phyloP scores from a whole-genome alignment of 2,329 filamentous ascomycete species.

The Arthrobotrys conoides region DNA sequence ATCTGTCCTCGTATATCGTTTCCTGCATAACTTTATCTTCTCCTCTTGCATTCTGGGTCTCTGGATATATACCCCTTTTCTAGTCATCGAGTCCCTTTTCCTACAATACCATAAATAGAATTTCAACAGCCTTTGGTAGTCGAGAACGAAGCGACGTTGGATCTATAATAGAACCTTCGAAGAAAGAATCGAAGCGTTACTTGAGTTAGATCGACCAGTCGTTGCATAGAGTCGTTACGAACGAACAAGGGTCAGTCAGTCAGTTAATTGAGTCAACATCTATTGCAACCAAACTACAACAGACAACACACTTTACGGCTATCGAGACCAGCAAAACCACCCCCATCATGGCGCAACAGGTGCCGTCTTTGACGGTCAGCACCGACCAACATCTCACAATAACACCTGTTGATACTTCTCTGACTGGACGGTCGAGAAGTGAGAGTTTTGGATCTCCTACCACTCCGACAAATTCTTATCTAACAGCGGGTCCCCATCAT shows the following conservation, averaged over 20 bases:
- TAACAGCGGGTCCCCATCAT: slow-evolving; percentile 54
- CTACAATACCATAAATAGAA: slow-evolving; percentile 13
- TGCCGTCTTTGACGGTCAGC: slow-evolving; percentile 58
- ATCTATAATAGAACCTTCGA: background rate
- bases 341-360: slow-evolving; percentile 47
- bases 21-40: slow-evolving; percentile 19
- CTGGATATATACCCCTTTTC: slow-evolving; percentile 51
- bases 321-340: background rate
- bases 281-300: slow-evolving; percentile 10
- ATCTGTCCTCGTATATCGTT: slow-evolving; percentile 28
- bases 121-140: slow-evolving; percentile 9
- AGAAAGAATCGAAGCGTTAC: background rate
- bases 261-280: slow-evolving; percentile 15
- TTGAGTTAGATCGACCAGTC: background rate
- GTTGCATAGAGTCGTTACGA: slow-evolving; percentile 8
- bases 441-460: slow-evolving; percentile 59
- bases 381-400: slow-evolving; percentile 59
- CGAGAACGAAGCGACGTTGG: slow-evolving; percentile 11
- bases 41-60: slow-evolving; percentile 10
- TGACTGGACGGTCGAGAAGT: slow-evolving; percentile 48
- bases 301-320: slow-evolving; percentile 43
- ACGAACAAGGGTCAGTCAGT: slow-evolving; percentile 20
- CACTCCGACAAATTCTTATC: slow-evolving; percentile 56
- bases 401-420: slow-evolving; percentile 33
- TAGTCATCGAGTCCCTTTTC: background rate